phyloP scores from a whole-genome alignment of 345 rosid genomes.

The rapeseed (Brassica napus) region DNA sequence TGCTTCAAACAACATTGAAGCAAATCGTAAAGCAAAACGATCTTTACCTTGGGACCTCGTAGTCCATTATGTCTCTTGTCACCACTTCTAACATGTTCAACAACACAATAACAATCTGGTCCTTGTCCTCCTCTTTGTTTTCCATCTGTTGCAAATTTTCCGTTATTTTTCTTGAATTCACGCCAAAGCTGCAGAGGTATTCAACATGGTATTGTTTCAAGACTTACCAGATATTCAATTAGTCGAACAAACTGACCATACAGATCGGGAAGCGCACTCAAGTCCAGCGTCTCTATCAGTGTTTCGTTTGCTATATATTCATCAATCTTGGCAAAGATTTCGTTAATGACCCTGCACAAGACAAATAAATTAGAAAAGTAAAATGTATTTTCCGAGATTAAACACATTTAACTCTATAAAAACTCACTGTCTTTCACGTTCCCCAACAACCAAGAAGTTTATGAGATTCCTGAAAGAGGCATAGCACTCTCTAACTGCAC shows the following conservation, averaged over 20 bases:
- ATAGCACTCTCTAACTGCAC: slow-evolving; percentile 58
- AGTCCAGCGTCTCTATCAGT: slow-evolving; percentile 53
- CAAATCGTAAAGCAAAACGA: too few relatives aligned
- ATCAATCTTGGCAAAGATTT: slow-evolving; percentile 57
- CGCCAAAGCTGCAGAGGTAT: slow-evolving; percentile 7
- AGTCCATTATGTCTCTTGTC: slow-evolving; percentile 61
- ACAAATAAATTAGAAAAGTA: slow-evolving; percentile 13
- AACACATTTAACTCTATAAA: background rate
- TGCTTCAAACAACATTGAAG: background rate
- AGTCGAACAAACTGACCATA: slow-evolving; percentile 73
- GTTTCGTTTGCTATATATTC: slow-evolving; percentile 36
- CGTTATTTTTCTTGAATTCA: slow-evolving; percentile 18
- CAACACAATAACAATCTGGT: slow-evolving; percentile 52
- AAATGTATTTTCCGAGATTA: background rate
- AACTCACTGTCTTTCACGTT: slow-evolving; percentile 42
- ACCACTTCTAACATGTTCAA: slow-evolving; percentile 63
- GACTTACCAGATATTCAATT: slow-evolving; percentile 65
- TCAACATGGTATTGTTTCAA: slow-evolving; percentile 8
- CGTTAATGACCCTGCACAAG: slow-evolving; percentile 57
- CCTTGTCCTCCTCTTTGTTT: slow-evolving; percentile 52
- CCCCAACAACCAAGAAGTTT: slow-evolving; percentile 48
- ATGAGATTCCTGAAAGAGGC: slow-evolving; percentile 54
- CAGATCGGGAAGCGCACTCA: slow-evolving; percentile 80
- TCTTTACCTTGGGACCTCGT: slow-evolving; percentile 41
- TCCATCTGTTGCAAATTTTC: slow-evolving; percentile 34